These are phyloP conservation scores for Penicillium odoratum DNA, from an alignment of 495 filamentous ascomycete genomes.

Conservation along the genomic window DNA sequence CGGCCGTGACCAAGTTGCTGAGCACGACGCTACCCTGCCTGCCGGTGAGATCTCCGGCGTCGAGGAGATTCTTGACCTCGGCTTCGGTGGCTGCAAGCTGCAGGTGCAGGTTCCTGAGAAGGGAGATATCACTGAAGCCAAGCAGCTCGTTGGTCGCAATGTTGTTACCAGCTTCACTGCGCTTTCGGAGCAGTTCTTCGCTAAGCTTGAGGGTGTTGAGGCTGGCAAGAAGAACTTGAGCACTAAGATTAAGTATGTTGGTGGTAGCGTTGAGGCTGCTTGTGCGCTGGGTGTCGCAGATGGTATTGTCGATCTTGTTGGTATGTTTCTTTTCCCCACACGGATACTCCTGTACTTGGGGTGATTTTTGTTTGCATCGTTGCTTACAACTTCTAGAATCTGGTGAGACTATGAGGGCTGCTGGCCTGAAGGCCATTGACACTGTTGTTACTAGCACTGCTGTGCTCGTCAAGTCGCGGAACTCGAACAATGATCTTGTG, in stretches of 20 bases:
- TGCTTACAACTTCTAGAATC: conserved; percentile 64
- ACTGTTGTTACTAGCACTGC: conserved; percentile 86
- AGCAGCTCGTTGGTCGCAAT: conserved; percentile 87
- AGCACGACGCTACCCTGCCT: conserved; percentile 75
- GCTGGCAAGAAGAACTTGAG: conserved; percentile 35
- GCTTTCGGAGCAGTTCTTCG: conserved; percentile 79
- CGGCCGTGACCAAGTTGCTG: conserved; percentile 85
- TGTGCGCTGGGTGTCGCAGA: conserved; percentile 95
- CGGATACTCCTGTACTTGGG: neutral
- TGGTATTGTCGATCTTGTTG: conserved; percentile 96
- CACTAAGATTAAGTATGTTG: conserved; percentile 85
- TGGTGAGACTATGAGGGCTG: conserved; percentile 96
- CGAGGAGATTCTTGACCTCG: conserved; percentile 82
- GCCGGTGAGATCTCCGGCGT: conserved; percentile 61
- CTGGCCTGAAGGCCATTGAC: conserved; percentile 93
- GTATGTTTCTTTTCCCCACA: conserved; percentile 42
- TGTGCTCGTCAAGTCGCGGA: conserved; percentile 87
- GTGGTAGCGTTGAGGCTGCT: conserved; percentile 94
- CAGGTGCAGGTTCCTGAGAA: conserved; percentile 95
- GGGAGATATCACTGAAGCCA: conserved; percentile 64
- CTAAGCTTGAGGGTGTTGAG: conserved; percentile 59
- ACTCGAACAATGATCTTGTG: conserved; percentile 78
- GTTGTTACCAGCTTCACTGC: conserved; percentile 93
- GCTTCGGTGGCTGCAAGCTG: conserved; percentile 86
- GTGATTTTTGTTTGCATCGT: neutral